phyloP scores from a whole-genome alignment of 495 filamentous ascomycete species.

The Parathielavia hyrcaniae region DNA sequence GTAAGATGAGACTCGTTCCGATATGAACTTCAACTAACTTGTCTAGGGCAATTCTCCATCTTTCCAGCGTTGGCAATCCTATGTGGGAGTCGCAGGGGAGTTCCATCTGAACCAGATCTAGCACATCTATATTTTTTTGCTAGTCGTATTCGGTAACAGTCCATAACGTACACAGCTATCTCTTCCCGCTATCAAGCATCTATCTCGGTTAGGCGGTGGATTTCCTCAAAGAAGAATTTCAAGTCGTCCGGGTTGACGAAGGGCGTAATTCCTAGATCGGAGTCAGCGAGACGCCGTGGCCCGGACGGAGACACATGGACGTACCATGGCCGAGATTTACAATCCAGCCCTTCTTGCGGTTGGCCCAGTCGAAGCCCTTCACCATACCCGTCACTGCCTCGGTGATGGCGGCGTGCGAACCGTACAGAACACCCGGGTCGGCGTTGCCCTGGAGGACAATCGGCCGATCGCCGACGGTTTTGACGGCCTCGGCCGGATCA shows the following conservation, averaged over 20 bases:
- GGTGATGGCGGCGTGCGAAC: conserved; percentile 71
- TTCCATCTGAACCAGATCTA: neutral
- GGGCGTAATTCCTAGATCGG: conserved; percentile 69
- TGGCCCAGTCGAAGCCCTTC: conserved; percentile 62
- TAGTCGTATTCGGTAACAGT: neutral
- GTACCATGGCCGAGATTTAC: conserved; percentile 86
- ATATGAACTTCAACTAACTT: neutral
- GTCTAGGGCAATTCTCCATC: conserved; percentile 25
- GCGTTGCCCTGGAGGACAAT: conserved; percentile 89
- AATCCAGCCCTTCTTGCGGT: conserved; percentile 59
- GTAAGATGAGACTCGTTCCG: conserved; percentile 28
- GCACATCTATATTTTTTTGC: neutral
- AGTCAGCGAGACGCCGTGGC: conserved; percentile 12
- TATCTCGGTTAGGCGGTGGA: conserved; percentile 59
- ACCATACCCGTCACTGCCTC: conserved; percentile 76
- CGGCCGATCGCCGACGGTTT: conserved; percentile 60
- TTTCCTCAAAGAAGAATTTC: conserved; percentile 87
- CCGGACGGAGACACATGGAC: conserved; percentile 18
- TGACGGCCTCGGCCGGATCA: conserved; percentile 76
- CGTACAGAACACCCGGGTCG: conserved; percentile 89
- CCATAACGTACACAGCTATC: conserved; percentile 4
- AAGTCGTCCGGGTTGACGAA: conserved; percentile 88
- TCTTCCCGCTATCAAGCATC: conserved; percentile 8
- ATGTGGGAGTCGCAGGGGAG: conserved; percentile 3
- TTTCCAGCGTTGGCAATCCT: conserved; percentile 14